These are phyloP conservation scores for Podaxis sp. DNA, from an alignment of 768 basidiomycete genomes.

Conservation along the genomic window DNA sequence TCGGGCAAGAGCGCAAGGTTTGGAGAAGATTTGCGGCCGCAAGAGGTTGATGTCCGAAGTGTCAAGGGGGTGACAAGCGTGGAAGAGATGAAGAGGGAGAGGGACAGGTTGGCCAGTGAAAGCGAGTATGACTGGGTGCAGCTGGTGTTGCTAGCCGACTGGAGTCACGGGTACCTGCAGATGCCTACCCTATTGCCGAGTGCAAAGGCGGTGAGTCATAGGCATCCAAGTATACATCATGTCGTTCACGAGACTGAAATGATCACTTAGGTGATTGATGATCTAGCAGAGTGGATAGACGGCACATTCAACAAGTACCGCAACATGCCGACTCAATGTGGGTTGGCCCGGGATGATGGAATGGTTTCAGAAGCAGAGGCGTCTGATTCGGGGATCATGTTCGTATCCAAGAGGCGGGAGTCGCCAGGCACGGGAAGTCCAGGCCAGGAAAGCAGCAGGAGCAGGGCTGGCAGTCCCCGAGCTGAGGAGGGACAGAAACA, in stretches of 20 bases:
- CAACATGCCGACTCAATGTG: slow-evolving; percentile 15
- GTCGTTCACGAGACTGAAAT: background rate
- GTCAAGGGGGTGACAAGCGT: slow-evolving; percentile 30
- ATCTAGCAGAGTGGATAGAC: slow-evolving; percentile 90
- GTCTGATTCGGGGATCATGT: slow-evolving; percentile 69
- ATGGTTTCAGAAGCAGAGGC: slow-evolving; percentile 48
- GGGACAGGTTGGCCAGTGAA: slow-evolving; percentile 60
- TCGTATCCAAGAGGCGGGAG: slow-evolving; percentile 52
- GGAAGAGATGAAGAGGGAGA: slow-evolving; percentile 50
- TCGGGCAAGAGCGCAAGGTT: slow-evolving; percentile 62
- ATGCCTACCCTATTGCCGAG: slow-evolving; percentile 89
- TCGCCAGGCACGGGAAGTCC: slow-evolving; percentile 16
- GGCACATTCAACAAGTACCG: slow-evolving; percentile 58
- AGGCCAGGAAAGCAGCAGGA: slow-evolving; percentile 1
- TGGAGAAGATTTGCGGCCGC: slow-evolving; percentile 66
- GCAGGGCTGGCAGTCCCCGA: slow-evolving; percentile 10
- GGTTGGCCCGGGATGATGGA: background rate
- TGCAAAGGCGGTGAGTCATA: slow-evolving; percentile 53
- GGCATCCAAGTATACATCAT: background rate
- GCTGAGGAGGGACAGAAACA: slow-evolving; percentile 28
- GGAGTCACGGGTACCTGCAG: slow-evolving; percentile 97
- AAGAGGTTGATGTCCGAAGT: slow-evolving; percentile 32
- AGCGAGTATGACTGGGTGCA: slow-evolving; percentile 94
- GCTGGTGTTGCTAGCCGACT: slow-evolving; percentile 90
- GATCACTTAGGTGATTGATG: slow-evolving; percentile 54